These are phyloP conservation scores for Pinus taeda DNA, from an alignment of 75 land plant genomes.

Conservation along the genomic window DNA sequence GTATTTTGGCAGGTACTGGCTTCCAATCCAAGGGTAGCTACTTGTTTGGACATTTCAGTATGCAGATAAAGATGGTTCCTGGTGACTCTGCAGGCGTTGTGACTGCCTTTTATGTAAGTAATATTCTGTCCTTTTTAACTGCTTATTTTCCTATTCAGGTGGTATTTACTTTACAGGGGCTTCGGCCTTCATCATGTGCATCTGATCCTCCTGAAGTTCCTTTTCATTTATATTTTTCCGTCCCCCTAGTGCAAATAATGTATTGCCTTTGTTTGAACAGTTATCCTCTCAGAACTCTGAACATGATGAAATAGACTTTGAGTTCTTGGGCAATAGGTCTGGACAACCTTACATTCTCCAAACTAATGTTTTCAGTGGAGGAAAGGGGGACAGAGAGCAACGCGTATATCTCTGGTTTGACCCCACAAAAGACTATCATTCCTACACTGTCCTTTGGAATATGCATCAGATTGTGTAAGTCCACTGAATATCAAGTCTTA, in stretches of 20 bases:
- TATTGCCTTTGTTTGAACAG: neutral
- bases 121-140: no score
- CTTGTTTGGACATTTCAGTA: constrained; percentile 73
- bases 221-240: no score
- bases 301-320: constrained; percentile 28
- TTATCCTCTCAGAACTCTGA: constrained; percentile 11
- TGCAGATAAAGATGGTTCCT: constrained; percentile 58
- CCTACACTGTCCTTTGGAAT: constrained; percentile 29
- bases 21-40: constrained; percentile 64
- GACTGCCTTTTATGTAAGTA: constrained; percentile 63
- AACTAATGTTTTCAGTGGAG: constrained; percentile 26
- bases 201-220: no score
- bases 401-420: constrained; percentile 25
- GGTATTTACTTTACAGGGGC: no score
- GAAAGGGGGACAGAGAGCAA: constrained; percentile 28
- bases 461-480: constrained; percentile 27
- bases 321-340: constrained; percentile 23
- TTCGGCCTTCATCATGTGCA: no score
- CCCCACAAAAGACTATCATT: constrained; percentile 17
- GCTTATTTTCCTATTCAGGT: no score
- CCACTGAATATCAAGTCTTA: neutral
- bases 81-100: constrained; percentile 72
- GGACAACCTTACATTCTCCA: constrained; percentile 20
- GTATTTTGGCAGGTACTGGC: constrained; percentile 40
- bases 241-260: no score